Evolutionary conservation across 2,329 filamentous ascomycete species (phyloP).

Genomic region (Clonostachys sp.): DNA sequence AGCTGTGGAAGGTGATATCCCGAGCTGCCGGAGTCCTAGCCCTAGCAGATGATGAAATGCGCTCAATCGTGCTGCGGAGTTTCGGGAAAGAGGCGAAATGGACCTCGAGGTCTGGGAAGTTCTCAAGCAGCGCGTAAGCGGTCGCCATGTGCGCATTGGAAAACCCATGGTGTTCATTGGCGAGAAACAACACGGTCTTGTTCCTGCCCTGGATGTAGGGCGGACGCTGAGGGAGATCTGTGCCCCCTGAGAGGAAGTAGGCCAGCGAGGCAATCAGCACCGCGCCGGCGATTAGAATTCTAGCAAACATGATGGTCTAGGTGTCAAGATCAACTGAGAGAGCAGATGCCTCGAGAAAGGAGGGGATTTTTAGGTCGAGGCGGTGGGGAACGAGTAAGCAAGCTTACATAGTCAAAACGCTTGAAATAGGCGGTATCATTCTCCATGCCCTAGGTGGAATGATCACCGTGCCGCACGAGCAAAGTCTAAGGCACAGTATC

Average conservation of each 20-base stretch:
- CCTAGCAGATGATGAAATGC: slow-evolving; percentile 7
- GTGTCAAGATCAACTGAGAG: too few species aligned
- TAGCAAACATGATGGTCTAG: neutral
- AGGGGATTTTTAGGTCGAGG: too few species aligned
- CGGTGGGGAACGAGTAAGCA: too few species aligned
- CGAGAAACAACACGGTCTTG: slow-evolving; percentile 25
- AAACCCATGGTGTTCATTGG: slow-evolving; percentile 23
- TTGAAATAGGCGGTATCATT: too few species aligned
- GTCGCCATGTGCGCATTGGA: slow-evolving; percentile 31
- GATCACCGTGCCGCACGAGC: too few species aligned
- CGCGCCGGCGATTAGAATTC: neutral
- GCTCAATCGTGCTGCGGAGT: slow-evolving; percentile 4
- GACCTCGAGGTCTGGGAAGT: slow-evolving; percentile 20
- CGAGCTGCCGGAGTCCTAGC: slow-evolving; percentile 5
- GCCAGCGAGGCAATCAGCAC: neutral
- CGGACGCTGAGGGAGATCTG: neutral
- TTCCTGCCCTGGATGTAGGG: slow-evolving; percentile 10
- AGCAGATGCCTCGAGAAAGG: too few species aligned
- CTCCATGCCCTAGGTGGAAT: too few species aligned
- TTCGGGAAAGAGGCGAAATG: slow-evolving; percentile 26
- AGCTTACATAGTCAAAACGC: too few species aligned
- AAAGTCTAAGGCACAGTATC: too few species aligned
- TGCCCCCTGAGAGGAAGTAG: neutral
- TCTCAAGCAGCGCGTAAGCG: slow-evolving; percentile 21
- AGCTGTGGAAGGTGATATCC: slow-evolving; percentile 14